Conservation (phyloP, 192 early-diverging fungal species). For the Linnemannia schmuckeri region DNA sequence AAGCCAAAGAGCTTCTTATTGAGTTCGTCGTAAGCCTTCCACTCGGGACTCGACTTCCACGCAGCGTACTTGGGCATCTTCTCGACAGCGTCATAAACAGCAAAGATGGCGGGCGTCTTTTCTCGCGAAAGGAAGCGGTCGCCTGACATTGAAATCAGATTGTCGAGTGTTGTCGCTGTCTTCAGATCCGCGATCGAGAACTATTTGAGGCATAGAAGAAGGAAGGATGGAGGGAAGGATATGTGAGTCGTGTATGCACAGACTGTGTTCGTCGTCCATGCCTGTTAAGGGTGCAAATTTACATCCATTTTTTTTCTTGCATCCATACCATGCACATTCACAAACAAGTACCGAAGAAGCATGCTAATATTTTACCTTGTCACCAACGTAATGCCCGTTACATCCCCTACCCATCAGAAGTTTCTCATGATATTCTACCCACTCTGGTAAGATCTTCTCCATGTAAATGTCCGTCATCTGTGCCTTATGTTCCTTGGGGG, state of each 20-base stretch:
- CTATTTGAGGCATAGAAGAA: not conserved
- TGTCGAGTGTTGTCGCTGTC: constrained; percentile 14
- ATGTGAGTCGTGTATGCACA: not conserved
- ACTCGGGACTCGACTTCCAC: constrained; percentile 21
- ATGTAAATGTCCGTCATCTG: constrained; percentile 32
- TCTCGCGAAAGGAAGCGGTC: constrained; percentile 22
- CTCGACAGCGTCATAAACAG: constrained; percentile 26
- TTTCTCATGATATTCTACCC: constrained; percentile 36
- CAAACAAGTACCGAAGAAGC: no score
- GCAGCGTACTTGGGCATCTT: constrained; percentile 22
- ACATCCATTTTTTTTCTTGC: not conserved
- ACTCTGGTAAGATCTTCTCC: constrained; percentile 36
- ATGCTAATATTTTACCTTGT: constrained; percentile 18
- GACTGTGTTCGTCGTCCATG: not conserved
- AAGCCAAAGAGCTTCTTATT: constrained; percentile 9
- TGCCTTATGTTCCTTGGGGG: constrained; percentile 36
- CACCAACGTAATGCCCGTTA: constrained; percentile 43
- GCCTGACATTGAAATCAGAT: constrained; percentile 8
- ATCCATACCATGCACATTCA: no score
- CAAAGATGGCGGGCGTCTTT: constrained; percentile 34
- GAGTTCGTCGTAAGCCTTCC: constrained; percentile 19
- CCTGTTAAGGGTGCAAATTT: not conserved
- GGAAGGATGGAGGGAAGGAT: not conserved
- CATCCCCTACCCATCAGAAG: constrained; percentile 26
- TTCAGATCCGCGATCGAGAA: constrained; percentile 37